phyloP scores from a whole-genome alignment of 345 rosid species.

The Euphorbia tirucalli region DNA sequence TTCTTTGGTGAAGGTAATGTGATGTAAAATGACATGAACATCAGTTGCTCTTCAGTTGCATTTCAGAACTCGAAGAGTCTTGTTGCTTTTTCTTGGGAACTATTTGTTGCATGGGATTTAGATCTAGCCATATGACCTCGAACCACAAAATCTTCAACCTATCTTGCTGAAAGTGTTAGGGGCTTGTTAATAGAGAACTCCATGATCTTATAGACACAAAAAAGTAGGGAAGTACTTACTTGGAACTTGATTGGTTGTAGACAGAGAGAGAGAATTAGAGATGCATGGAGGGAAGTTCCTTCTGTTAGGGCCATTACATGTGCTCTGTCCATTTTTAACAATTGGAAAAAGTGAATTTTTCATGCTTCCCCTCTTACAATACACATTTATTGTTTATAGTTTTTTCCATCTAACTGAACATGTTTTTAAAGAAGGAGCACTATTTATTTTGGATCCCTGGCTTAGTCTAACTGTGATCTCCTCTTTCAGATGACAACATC shows the following conservation, averaged over 20 bases:
- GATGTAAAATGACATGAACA: neutral
- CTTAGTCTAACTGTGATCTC: constrained; percentile 15
- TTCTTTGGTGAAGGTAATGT: constrained; percentile 59
- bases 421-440: neutral
- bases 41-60: constrained; percentile 8
- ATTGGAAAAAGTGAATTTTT: neutral
- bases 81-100: neutral
- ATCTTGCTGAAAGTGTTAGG: neutral
- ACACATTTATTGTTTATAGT: neutral
- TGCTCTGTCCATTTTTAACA: neutral
- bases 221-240: neutral
- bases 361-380: neutral
- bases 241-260: neutral
- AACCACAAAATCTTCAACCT: neutral
- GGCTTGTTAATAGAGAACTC: neutral
- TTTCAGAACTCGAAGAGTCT: neutral
- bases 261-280: neutral
- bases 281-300: neutral
- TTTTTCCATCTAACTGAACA: neutral
- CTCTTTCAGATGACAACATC: constrained; percentile 51
- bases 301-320: neutral
- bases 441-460: neutral
- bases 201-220: neutral
- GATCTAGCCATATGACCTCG: neutral
- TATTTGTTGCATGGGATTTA: too few species aligned